Conservation (phyloP, 345 rosid species). For the Gossypium stocksii region DNA sequence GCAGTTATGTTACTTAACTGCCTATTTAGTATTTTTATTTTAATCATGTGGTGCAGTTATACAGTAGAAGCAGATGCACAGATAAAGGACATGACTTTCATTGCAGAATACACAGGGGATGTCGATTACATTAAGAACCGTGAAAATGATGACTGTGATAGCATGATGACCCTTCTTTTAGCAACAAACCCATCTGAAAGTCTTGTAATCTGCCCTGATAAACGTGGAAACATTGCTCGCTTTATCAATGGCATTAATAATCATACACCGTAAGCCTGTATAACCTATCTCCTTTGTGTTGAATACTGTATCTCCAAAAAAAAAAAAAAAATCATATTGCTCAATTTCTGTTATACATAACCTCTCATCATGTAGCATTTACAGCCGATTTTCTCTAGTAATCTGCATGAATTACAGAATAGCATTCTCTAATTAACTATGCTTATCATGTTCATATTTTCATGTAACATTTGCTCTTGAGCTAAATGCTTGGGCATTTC, state of each 20-base stretch:
- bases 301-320: not conserved
- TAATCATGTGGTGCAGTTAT: slow-evolving; percentile 45
- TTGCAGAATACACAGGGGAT: slow-evolving; percentile 86
- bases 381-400: not conserved
- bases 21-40: slow-evolving; percentile 11
- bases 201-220: slow-evolving; percentile 87
- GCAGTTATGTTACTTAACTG: slow-evolving; percentile 12
- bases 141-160: slow-evolving; percentile 81
- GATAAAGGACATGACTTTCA: slow-evolving; percentile 79
- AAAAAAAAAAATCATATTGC: not conserved
- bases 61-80: slow-evolving; percentile 82
- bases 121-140: slow-evolving; percentile 77
- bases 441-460: not conserved
- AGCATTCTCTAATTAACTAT: not conserved
- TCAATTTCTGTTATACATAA: not conserved
- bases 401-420: not conserved
- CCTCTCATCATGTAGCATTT: not conserved
- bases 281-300: not conserved
- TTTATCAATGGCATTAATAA: slow-evolving; percentile 91
- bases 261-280: slow-evolving; percentile 57
- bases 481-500: not conserved
- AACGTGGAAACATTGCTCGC: slow-evolving; percentile 83
- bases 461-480: not conserved
- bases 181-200: slow-evolving; percentile 56
- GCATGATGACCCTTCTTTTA: slow-evolving; percentile 85